Evolutionary conservation across 768 basidiomycete genomes (phyloP), one percentile per base, ranked within the genome.

Genomic region (Rhodotorula sphaerocarpa): DNA sequence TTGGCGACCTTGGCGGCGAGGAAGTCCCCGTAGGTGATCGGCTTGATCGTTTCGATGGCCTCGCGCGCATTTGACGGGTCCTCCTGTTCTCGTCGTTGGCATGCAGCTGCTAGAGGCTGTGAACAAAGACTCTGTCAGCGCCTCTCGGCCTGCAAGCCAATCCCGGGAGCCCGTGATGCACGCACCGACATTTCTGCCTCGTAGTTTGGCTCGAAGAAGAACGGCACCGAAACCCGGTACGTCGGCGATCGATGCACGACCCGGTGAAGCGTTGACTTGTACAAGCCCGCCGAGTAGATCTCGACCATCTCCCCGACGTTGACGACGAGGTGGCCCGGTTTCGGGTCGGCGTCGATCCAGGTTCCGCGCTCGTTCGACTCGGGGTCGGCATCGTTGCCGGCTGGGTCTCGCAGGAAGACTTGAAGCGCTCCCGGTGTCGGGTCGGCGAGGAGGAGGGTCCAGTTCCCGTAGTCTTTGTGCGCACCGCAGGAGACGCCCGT

Each of bases 181-280:
- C 50, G 11, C 23, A 58, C 56, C 33, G 79, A 75, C 50, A 95
- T 77, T 3, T 77, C 60, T 0, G 90, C 86, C 62, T 84, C 78
- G 70, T 88, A 90, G 60, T 87, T 88, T 0, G 91, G 90, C 74
- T 93, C 91, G 66, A 87, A 93, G 79, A 95, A 95, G 77, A 93
- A 93, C 0, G 91, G 91, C 25, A 92, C 80, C 84, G 88, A 90
- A 44, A 91, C 81, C 14, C 79, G 78, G 73, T 90, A 91, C 71
- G 85, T 88, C 18, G 80, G 78, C 12, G 83, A 82, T 62, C 79
- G 76, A 70, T 95, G 90, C 5, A 93, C 78, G 10, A 95, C 91
- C 5, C 88, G 81, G 75, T 93, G 91, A n/a, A 92, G 77, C 1
- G 91, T 92, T 43, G 88, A 86, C 59, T 79, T 82, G 78, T 93